phyloP scores from a whole-genome alignment of 257 asterid species.

The Primulina huaijiensis region DNA sequence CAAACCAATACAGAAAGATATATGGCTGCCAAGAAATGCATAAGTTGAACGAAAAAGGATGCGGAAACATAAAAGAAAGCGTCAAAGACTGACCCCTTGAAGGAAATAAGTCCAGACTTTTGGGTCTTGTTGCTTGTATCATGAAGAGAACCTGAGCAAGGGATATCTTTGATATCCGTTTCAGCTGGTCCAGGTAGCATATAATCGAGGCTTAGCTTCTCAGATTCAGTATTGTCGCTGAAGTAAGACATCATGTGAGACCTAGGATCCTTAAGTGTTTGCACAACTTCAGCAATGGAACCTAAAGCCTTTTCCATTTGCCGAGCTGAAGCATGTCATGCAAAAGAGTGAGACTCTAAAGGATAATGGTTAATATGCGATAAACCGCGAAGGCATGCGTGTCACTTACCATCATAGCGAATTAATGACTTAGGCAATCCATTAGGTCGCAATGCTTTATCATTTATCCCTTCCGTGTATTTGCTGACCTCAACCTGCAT shows the following conservation, averaged over 20 bases:
- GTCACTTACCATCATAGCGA: conserved; percentile 77
- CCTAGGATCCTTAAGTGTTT: conserved; percentile 76
- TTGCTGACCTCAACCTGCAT: conserved; percentile 99
- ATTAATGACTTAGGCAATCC: conserved; percentile 90
- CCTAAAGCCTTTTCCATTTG: conserved; percentile 90
- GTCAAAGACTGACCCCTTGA: not conserved
- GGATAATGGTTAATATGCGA: conserved; percentile 20
- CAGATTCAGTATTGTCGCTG: conserved; percentile 40
- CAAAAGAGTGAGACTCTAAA: conserved; percentile 21
- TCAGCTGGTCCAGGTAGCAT: conserved; percentile 49
- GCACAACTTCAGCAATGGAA: conserved; percentile 81
- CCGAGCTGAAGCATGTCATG: conserved; percentile 58
- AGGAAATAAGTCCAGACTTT: not conserved
- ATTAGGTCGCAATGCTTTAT: conserved; percentile 80
- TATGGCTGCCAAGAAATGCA: too few species aligned
- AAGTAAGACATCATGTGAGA: conserved; percentile 50
- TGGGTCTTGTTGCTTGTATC: not conserved
- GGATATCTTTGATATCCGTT: conserved; percentile 38
- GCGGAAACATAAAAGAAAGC: not conserved
- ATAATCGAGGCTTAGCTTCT: not conserved
- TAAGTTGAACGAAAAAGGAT: too few species aligned
- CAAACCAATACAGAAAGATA: not conserved
- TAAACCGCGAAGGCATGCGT: conserved; percentile 6
- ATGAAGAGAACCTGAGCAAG: conserved; percentile 22
- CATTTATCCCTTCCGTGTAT: conserved; percentile 85